These are phyloP conservation scores for Flaveria robusta DNA, from an alignment of 129 eudicot species.

Conservation along the genomic window DNA sequence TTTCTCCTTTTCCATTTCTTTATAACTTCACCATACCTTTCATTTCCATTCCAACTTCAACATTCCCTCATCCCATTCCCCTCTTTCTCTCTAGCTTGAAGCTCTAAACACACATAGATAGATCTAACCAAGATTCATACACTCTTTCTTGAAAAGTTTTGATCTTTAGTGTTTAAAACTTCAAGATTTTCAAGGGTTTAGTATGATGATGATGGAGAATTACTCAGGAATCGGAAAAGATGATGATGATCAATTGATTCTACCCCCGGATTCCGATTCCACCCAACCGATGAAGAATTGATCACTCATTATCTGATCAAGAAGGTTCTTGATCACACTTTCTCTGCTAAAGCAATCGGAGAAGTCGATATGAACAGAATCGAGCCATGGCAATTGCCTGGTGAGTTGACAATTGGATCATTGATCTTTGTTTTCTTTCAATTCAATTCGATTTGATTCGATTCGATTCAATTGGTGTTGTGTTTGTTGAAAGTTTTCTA, in stretches of 20 bases:
- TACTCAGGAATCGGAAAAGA: conserved; percentile 29
- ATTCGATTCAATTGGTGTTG: not conserved
- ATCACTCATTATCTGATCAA: conserved; percentile 79
- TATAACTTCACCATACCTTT: conserved; percentile 39
- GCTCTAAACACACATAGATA: conserved; percentile 1
- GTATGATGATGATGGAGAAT: conserved; percentile 51
- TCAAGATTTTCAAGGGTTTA: conserved; percentile 15
- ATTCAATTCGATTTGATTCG: not conserved
- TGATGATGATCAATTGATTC: conserved; percentile 56
- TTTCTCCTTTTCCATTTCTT: conserved; percentile 40
- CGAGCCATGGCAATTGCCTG: conserved; percentile 97
- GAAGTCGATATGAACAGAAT: conserved; percentile 95
- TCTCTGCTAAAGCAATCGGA: conserved; percentile 81
- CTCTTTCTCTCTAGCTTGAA: conserved; percentile 25
- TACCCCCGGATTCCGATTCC: conserved; percentile 96
- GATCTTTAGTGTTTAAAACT: not conserved
- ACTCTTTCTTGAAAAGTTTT: conserved; percentile 16
- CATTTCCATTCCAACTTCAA: conserved; percentile 35
- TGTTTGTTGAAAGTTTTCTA: conserved; percentile 14
- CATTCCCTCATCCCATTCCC: conserved; percentile 23
- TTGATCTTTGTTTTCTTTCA: not conserved
- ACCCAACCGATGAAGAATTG: conserved; percentile 90
- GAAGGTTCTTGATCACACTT: conserved; percentile 54
- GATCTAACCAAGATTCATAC: conserved; percentile 5
- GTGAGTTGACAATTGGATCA: conserved; percentile 37